A percentile compares a stretch with the other conserved stretches of the same genome.
These are phyloP conservation scores for Babjeviella inositovora DNA, from an alignment of 805 yeast species.

Conservation along the genomic window DNA sequence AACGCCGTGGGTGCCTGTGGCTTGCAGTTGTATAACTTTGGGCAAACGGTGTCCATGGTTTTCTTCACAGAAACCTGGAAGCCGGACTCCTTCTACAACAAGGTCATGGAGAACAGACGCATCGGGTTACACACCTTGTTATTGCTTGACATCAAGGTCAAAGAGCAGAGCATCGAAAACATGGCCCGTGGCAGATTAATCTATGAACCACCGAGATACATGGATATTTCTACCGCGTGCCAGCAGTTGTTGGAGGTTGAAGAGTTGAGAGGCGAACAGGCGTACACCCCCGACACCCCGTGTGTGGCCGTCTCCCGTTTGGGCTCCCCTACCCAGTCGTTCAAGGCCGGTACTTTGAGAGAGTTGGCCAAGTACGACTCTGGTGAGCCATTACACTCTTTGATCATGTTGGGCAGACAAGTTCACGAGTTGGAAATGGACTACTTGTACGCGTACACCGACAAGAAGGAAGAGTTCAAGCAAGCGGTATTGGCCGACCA, in stretches of 20 bases:
- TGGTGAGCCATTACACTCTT: constrained; percentile 90
- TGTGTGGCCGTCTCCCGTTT: constrained; percentile 87
- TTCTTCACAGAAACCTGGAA: constrained; percentile 93
- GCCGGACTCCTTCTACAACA: constrained; percentile 89
- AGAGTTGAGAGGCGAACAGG: constrained; percentile 55
- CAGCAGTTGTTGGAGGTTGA: constrained; percentile 80
- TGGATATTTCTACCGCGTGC: constrained; percentile 85
- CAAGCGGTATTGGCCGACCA: constrained; percentile 36
- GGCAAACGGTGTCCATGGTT: constrained; percentile 93
- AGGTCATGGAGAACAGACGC: constrained; percentile 75
- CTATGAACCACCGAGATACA: constrained; percentile 94
- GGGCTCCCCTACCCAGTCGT: constrained; percentile 72
- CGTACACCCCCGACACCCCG: constrained; percentile 78
- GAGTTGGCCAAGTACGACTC: constrained; percentile 74
- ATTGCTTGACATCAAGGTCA: constrained; percentile 84
- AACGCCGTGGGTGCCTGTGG: constrained; percentile 99
- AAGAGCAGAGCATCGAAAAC: constrained; percentile 90
- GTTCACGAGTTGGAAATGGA: constrained; percentile 89
- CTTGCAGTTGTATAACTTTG: constrained; percentile 83
- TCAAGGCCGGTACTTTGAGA: constrained; percentile 72
- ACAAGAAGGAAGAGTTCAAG: constrained; percentile 34
- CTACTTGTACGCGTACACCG: constrained; percentile 63
- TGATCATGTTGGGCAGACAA: constrained; percentile 81
- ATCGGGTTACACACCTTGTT: constrained; percentile 87
- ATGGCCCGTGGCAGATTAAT: constrained; percentile 85